These are phyloP conservation scores for Hibiscus tridactylites DNA, from an alignment of 345 rosid species.

Conservation along the genomic window DNA sequence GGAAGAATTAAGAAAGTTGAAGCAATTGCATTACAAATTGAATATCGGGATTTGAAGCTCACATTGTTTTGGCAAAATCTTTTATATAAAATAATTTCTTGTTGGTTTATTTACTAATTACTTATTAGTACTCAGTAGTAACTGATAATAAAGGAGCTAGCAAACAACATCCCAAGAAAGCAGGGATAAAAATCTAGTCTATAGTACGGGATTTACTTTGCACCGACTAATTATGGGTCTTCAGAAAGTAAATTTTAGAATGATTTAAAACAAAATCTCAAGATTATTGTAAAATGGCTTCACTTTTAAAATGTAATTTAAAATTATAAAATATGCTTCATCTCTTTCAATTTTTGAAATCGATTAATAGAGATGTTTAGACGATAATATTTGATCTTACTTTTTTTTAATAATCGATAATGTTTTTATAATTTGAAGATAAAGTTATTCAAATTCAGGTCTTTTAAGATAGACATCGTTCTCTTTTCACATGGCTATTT, in stretches of 20 bases:
- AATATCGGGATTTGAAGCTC: constrained; percentile 28
- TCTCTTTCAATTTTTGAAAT: too few species aligned
- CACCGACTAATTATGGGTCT: constrained; percentile 4
- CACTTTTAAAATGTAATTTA: too few species aligned
- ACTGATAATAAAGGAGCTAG: neutral
- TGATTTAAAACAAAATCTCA: neutral
- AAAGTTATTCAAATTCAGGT: too few species aligned
- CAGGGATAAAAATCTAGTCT: neutral
- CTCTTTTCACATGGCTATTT: too few species aligned
- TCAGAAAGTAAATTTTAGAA: neutral
- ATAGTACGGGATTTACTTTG: neutral
- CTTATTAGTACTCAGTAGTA: too few species aligned
- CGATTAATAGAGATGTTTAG: too few species aligned
- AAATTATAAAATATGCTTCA: too few species aligned
- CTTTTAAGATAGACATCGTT: too few species aligned
- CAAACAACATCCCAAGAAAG: neutral
- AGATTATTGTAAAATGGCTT: too few species aligned
- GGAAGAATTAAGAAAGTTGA: constrained; percentile 4
- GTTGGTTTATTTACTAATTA: neutral
- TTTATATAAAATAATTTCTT: neutral
- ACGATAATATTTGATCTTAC: too few species aligned
- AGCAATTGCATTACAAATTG: constrained; percentile 14
- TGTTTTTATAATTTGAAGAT: too few species aligned
- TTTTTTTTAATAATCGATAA: too few species aligned
- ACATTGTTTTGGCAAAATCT: neutral